Percentiles rank a stretch among this genome's conserved stretches.
Conservation (phyloP, 208 protist genomes). For the Trichomonas vaginalis region DNA sequence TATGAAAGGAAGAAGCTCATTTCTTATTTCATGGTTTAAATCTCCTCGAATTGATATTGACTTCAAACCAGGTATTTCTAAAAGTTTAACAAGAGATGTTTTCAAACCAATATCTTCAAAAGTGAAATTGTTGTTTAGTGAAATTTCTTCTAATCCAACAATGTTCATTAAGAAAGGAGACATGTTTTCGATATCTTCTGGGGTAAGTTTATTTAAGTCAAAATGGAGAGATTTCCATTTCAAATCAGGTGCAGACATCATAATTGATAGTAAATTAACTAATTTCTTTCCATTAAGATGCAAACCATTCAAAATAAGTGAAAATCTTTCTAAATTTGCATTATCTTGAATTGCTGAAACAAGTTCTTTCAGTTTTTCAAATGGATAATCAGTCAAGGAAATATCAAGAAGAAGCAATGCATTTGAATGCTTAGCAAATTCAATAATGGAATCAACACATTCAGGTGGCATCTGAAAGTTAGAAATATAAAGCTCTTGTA, state of each 20-base stretch:
- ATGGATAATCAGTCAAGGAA: neutral
- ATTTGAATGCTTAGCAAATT: neutral
- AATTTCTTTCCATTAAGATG: neutral
- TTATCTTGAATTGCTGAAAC: neutral
- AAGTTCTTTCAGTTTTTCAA: neutral
- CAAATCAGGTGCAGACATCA: neutral
- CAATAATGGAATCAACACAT: neutral
- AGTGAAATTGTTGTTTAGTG: neutral
- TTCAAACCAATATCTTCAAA: neutral
- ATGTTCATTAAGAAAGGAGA: neutral
- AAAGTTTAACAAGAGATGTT: neutral
- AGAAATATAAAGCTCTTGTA: neutral
- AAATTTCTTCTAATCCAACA: neutral
- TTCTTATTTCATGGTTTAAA: neutral
- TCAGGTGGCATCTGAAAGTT: neutral
- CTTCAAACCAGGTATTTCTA: neutral
- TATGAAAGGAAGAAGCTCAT: neutral
- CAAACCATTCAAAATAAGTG: neutral
- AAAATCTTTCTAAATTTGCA: neutral
- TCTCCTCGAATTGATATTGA: neutral
- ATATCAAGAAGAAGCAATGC: neutral
- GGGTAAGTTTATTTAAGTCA: neutral
- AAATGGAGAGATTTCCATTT: neutral
- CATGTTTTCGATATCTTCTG: neutral
- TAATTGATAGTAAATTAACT: neutral